Conservation (phyloP, 2,329 filamentous ascomycete genomes). For the Penicillium sp. region DNA sequence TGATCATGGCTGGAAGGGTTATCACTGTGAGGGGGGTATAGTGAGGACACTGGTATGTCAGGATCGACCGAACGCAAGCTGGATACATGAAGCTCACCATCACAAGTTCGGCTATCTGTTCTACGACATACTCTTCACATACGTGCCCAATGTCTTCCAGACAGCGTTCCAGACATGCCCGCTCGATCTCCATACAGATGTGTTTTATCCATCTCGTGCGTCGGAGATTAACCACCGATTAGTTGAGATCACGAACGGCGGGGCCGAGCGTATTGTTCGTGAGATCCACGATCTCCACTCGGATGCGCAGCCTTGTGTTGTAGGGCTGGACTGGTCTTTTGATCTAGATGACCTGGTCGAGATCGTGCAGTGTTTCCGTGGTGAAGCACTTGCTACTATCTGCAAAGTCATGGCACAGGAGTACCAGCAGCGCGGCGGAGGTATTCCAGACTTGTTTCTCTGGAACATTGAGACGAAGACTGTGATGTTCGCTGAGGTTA, state of each 20-base stretch:
- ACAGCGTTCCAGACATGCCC: conserved; percentile 94
- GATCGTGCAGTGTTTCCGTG: conserved; percentile 74
- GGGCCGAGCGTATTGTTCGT: conserved; percentile 66
- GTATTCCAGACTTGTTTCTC: conserved; percentile 88
- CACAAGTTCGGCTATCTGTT: conserved; percentile 76
- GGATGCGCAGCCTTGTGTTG: conserved; percentile 75
- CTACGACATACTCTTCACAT: conserved; percentile 88
- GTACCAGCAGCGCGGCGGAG: conserved; percentile 81
- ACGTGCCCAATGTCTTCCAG: conserved; percentile 95
- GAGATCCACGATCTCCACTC: conserved; percentile 69
- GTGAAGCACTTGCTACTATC: conserved; percentile 76
- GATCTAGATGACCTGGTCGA: conserved; percentile 75
- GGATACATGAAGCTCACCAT: background rate
- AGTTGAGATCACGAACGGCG: conserved; percentile 83
- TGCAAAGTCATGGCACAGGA: conserved; percentile 97
- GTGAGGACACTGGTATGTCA: conserved; percentile 70
- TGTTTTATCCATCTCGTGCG: conserved; percentile 82
- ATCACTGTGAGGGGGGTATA: conserved; percentile 89
- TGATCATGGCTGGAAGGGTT: conserved; percentile 85
- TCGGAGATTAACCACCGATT: conserved; percentile 87
- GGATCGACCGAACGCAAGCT: background rate
- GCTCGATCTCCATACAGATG: conserved; percentile 87
- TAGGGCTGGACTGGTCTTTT: conserved; percentile 91
- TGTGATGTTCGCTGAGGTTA: conserved; percentile 78
- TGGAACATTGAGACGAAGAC: conserved; percentile 67